Base-by-base conservation (phyloP, 768 basidiomycete species). In the Amanita rimosa region DNA sequence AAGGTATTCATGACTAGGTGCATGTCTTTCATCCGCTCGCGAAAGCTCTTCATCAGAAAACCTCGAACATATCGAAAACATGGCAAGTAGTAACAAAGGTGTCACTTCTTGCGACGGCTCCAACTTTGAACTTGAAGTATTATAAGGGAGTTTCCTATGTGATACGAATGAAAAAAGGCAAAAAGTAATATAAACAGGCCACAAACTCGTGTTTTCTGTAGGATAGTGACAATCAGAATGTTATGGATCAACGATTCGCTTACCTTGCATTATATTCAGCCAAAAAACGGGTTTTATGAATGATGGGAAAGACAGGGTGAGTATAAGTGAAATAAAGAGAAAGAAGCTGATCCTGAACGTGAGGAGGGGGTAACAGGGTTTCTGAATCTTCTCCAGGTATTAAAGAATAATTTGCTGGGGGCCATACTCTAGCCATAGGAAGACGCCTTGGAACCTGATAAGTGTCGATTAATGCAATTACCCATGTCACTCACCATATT, bases 51-150 rank as follows among this genome's bases (percentile, higher is more conserved):
- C 73, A 14, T 76, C 67, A 6, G 67, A 71, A 54, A 85, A 92
- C 9, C 89, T 78, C 9, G 87, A 83, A 35, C 89, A 78, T 45
- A 90, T 74, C 7, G 91, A 74, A 58, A 91, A 90, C 63, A 94
- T 89, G 1, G 85, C 75, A 21, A 92, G 67, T 11, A 94, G 72
- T 7, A 92, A 63, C 26, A 92, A 64, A 38, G 79, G 78, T 2
- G 84, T 81, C 16, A 81, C 62, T 57, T 73, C 74, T 58, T 85
- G 84, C 16, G 79, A 73, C 8, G 74, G 66, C 53, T 82, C 79
- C 8, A 73, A 26, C 38, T 48, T 48, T 11, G 47, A 48, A 17
- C 38, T 48, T 41, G 47, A 41, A 11, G 47, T 48, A 37, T 39
- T 41, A 16, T 24, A 48, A 17, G 47, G 47, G 7, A 33, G 17